Evolutionary conservation across 208 protist genomes (phyloP).

Genomic region (Herpetomonas samuelpessoai): DNA sequence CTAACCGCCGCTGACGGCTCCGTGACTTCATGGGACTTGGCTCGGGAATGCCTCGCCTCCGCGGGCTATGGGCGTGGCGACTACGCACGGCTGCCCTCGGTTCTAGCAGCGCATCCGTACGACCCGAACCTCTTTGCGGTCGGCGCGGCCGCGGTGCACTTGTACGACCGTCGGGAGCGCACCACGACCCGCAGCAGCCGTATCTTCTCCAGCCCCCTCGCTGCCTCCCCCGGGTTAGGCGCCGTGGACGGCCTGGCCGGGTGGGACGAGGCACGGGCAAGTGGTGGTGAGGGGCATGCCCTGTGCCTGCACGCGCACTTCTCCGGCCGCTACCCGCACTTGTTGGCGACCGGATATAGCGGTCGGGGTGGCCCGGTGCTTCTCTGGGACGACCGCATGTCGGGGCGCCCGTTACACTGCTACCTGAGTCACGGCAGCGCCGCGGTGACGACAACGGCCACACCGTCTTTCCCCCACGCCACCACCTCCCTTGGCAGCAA

Average conservation of each 20-base stretch:
- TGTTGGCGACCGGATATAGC: conserved; percentile 57
- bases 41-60: conserved; percentile 16
- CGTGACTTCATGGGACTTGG: conserved; percentile 57
- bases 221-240: no score
- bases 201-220: not conserved
- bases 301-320: conserved; percentile 38
- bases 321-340: conserved; percentile 61
- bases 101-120: conserved; percentile 32
- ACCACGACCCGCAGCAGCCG: conserved; percentile 1
- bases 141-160: conserved; percentile 41
- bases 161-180: conserved; percentile 41
- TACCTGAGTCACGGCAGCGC: conserved; percentile 2
- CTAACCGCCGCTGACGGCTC: conserved; percentile 38
- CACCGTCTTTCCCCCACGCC: no score
- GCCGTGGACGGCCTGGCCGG: no score
- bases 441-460: no score
- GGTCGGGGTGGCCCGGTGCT: conserved; percentile 19
- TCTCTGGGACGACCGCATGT: conserved; percentile 39
- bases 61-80: not conserved
- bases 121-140: conserved; percentile 42
- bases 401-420: conserved; percentile 19
- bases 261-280: no score
- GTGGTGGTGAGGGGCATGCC: not conserved
- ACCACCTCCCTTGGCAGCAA: not conserved
- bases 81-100: conserved; percentile 11